Evolutionary conservation across 108 stramenopile genomes (phyloP).

Genomic region (Fistulifera pelliculosa): DNA sequence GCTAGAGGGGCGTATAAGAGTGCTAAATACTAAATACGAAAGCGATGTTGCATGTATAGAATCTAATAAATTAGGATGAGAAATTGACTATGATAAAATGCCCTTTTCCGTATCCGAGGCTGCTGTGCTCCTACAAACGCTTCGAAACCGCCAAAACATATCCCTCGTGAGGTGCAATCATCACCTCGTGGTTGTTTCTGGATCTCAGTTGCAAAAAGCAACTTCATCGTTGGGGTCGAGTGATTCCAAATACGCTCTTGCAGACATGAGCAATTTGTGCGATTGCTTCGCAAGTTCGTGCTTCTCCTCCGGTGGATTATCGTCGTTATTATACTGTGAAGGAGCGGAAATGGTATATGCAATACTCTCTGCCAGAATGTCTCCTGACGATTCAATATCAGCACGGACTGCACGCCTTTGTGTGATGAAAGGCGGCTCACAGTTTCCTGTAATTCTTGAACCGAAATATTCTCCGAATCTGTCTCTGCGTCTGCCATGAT

Average conservation of each 20-base stretch:
- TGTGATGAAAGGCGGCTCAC: constrained; percentile 28
- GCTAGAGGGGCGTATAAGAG: too few relatives aligned
- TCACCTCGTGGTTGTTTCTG: constrained; percentile 20
- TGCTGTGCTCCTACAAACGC: constrained; percentile 9
- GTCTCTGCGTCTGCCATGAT: too few relatives aligned
- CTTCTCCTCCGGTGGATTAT: constrained; percentile 14
- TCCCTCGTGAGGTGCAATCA: constrained; percentile 31
- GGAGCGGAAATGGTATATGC: too few relatives aligned
- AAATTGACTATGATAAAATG: too few relatives aligned
- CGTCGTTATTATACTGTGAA: neutral
- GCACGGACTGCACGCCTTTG: constrained; percentile 27
- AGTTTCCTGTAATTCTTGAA: constrained; percentile 37
- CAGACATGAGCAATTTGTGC: constrained; percentile 24
- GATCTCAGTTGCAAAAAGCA: constrained; percentile 29
- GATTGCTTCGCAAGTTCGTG: constrained; percentile 17
- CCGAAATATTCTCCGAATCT: too few relatives aligned
- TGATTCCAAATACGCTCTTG: constrained; percentile 18
- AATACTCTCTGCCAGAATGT: constrained; percentile 24
- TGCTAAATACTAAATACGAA: too few relatives aligned
- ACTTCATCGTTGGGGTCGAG: constrained; percentile 13
- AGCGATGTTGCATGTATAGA: too few relatives aligned
- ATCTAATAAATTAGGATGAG: too few relatives aligned
- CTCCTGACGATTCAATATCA: constrained; percentile 27
- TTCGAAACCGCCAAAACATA: constrained; percentile 28
- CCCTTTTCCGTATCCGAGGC: too few relatives aligned